These are phyloP conservation scores for Noccaea caerulescens DNA, from an alignment of 345 rosid species.

Conservation along the genomic window DNA sequence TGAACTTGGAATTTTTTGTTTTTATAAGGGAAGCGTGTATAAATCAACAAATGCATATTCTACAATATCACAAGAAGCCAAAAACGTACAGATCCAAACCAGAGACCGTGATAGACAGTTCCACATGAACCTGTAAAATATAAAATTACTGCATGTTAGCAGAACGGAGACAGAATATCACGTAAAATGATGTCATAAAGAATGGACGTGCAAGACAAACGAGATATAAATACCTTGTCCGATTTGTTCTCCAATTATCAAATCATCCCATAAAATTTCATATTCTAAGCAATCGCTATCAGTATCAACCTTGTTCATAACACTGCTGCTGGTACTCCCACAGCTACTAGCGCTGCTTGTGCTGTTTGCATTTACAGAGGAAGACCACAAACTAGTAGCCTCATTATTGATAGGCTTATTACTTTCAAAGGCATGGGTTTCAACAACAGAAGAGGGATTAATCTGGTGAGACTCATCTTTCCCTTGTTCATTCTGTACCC, in stretches of 20 bases:
- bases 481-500: constrained; percentile 66
- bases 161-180: constrained; percentile 33
- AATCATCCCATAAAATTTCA: constrained; percentile 93
- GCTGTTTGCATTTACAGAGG: constrained; percentile 74
- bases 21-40: constrained; percentile 16
- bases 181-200: constrained; percentile 17
- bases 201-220: constrained; percentile 18
- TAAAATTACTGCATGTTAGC: constrained; percentile 35
- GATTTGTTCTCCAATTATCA: constrained; percentile 80
- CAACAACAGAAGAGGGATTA: constrained; percentile 52
- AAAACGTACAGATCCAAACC: constrained; percentile 99
- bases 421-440: constrained; percentile 54
- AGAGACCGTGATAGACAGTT: constrained; percentile 92
- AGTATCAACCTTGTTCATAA: constrained; percentile 72
- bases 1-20: constrained; percentile 2
- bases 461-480: constrained; percentile 43
- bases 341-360: constrained; percentile 92
- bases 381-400: constrained; percentile 79
- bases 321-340: constrained; percentile 84
- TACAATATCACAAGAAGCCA: constrained; percentile 39
- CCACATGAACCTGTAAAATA: constrained; percentile 88
- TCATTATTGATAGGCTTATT: constrained; percentile 62
- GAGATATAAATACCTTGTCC: constrained; percentile 73
- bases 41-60: constrained; percentile 36
- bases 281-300: constrained; percentile 80